These are phyloP conservation scores for Geotrichum carabidarum DNA, from an alignment of 1,139 yeast genomes.

Conservation along the genomic window DNA sequence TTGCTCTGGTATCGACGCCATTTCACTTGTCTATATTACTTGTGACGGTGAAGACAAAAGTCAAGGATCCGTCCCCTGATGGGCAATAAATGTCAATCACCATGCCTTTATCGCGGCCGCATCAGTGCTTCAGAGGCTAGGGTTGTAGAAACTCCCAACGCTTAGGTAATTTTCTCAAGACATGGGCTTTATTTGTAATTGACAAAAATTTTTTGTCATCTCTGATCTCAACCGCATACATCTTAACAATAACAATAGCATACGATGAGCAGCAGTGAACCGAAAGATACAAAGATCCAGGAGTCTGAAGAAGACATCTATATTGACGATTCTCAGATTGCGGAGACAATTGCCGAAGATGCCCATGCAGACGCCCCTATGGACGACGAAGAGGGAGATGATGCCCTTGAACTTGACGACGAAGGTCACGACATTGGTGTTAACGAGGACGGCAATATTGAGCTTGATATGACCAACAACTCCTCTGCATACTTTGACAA, in stretches of 20 bases:
- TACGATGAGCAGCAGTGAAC: conserved; percentile 7
- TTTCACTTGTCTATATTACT: too few species aligned
- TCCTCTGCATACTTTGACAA: conserved; percentile 84
- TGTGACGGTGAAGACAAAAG: too few species aligned
- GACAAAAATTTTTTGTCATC: conserved; percentile 1
- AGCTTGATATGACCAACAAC: conserved; percentile 78
- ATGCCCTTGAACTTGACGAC: conserved; percentile 23
- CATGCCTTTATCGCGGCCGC: not conserved
- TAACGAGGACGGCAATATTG: conserved; percentile 44
- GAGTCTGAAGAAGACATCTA: conserved; percentile 25
- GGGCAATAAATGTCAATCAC: not conserved
- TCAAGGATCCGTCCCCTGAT: too few species aligned
- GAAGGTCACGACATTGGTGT: conserved; percentile 20
- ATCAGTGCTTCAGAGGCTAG: not conserved
- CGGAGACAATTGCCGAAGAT: conserved; percentile 31
- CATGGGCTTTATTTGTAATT: not conserved
- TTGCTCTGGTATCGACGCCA: too few species aligned
- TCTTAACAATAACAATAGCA: not conserved
- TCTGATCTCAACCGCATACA: not conserved
- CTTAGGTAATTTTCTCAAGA: not conserved
- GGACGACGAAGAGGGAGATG: conserved; percentile 25
- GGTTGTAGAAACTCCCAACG: conserved; percentile 7
- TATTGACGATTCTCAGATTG: conserved; percentile 28
- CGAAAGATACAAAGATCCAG: conserved; percentile 3
- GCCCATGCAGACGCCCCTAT: conserved; percentile 21